A percentile compares a stretch with the other conserved stretches of the same genome.
Evolutionary conservation across 2,329 filamentous ascomycete species (phyloP).

Genomic region (Monilinia aucupariae): DNA sequence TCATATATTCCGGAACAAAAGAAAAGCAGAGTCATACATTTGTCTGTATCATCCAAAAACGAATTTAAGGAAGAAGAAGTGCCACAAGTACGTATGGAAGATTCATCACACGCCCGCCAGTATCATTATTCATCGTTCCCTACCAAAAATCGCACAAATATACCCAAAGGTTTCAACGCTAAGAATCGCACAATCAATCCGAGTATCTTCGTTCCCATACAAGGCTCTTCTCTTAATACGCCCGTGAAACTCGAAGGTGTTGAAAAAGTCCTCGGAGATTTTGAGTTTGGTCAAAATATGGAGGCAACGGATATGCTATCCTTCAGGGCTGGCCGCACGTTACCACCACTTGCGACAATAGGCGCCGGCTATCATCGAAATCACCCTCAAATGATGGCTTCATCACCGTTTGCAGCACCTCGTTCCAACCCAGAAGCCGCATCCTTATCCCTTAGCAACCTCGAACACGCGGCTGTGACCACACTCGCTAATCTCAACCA

Average conservation of each 20-base stretch:
- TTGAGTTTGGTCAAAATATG: neutral
- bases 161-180: neutral
- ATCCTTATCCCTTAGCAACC: neutral
- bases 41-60: neutral
- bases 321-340: neutral
- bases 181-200: neutral
- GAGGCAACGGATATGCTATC: neutral
- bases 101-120: neutral
- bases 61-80: neutral
- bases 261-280: neutral
- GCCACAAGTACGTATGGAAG: neutral
- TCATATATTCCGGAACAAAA: neutral
- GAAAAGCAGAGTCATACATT: neutral
- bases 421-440: neutral
- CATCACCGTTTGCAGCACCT: too few species aligned
- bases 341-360: neutral
- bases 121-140: neutral
- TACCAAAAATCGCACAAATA: neutral
- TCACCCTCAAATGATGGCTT: neutral
- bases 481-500: conserved; percentile 1
- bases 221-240: neutral
- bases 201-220: neutral
- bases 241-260: neutral
- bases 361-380: neutral
- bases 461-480: neutral